Percentiles rank a stretch among this genome's conserved stretches.
phyloP scores from a whole-genome alignment of 495 filamentous ascomycete genomes.

The Aspergillus carlsbadensis region DNA sequence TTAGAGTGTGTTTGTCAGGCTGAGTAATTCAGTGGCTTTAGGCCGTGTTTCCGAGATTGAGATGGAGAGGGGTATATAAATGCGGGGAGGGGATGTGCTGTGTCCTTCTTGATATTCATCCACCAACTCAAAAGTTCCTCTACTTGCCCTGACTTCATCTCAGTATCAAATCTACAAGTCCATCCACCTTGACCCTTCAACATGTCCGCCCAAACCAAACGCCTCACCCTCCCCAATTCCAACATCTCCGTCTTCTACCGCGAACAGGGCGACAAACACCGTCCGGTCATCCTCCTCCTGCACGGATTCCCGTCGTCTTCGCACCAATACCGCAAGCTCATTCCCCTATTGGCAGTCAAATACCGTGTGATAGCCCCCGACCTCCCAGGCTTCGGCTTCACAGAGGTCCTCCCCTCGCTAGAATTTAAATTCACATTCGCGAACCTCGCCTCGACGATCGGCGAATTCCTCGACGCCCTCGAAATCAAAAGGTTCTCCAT shows the following conservation, averaged over 20 bases:
- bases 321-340: constrained; percentile 59
- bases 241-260: constrained; percentile 53
- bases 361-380: constrained; percentile 62
- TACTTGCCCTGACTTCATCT: no score
- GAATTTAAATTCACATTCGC: constrained; percentile 54
- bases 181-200: no score
- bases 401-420: constrained; percentile 34
- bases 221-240: neutral
- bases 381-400: constrained; percentile 63
- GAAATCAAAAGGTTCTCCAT: constrained; percentile 49
- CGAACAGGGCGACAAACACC: constrained; percentile 33
- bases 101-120: no score
- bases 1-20: no score
- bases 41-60: no score
- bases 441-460: constrained; percentile 46
- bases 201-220: no score
- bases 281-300: constrained; percentile 56
- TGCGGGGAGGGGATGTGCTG: no score
- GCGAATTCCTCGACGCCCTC: constrained; percentile 46
- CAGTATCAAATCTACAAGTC: no score
- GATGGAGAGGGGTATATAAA: no score
- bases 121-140: no score
- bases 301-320: constrained; percentile 66
- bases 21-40: no score
- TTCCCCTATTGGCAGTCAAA: constrained; percentile 52